Base-by-base conservation (phyloP, 768 basidiomycete genomes). In the Termitomyces sp. region DNA sequence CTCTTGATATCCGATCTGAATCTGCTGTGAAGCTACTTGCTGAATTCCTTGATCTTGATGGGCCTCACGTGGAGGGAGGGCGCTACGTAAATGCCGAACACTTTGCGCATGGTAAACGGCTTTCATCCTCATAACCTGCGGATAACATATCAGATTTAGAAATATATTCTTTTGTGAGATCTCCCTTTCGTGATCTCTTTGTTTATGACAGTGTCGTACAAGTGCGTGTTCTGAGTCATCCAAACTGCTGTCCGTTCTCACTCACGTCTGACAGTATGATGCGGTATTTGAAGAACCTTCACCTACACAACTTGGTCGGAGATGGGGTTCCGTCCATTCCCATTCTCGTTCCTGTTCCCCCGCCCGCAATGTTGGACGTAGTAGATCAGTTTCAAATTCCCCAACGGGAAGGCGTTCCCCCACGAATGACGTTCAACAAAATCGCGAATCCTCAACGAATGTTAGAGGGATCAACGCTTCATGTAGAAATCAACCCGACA, bases 1-100 rank as follows among this genome's bases (percentile, higher is more conserved):
- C 91, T 3, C 85, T 97, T 56, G 95, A 98, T 74, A 90, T 98
- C 58, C 91, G 95, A 46, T 91, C 93, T 13, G 89, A 93, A 72
- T 85, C 88, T 41, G 91, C 94, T 44, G 82, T 98, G 47, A 90
- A 88, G 66, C 71, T 91, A 16, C 77, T 98, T 8, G 80, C 93
- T 14, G 95, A 96, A 65, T 95, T 95, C 73, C 79, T 98, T 50
- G 95, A 98, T 68, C 80, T 91, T 70, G 88, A 88, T 63, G 72
- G 74, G 3, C 78, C 81, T 2, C 85, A 86, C 60, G 68, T 69
- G 23, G 79, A 82, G 50, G 87, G 86, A 8, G 75, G 77, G 28
- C 78, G 86, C 56, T 78, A 82, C 59, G 72, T 77, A 28, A 90
- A 92, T 64, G 90, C 95, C 12, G 95, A 98, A 69, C 95, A 97